phyloP scores from a whole-genome alignment of 1,284 basidiomycete genomes.

The Apiotrichum sp. region DNA sequence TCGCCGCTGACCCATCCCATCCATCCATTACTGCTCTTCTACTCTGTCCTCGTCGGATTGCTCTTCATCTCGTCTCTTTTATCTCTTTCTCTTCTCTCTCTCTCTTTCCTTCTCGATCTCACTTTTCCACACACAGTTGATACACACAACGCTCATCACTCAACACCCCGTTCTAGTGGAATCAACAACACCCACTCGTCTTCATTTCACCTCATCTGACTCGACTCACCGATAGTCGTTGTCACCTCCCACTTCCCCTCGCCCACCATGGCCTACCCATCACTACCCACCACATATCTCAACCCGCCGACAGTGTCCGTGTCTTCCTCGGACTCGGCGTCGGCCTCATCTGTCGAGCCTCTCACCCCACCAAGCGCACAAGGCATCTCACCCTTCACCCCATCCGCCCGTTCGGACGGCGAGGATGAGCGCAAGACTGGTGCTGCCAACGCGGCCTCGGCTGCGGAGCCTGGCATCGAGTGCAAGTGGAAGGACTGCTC shows the following conservation, averaged over 20 bases:
- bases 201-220: background rate
- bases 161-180: too few species aligned
- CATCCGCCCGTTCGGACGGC: background rate
- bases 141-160: background rate
- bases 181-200: too few species aligned
- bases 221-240: too few species aligned
- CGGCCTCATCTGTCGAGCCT: constrained; percentile 23
- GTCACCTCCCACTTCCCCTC: background rate
- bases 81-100: too few species aligned
- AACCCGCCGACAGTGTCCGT: constrained; percentile 15
- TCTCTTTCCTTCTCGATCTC: too few species aligned
- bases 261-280: constrained; percentile 19
- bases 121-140: background rate
- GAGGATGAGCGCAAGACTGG: constrained; percentile 14
- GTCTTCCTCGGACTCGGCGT: constrained; percentile 21
- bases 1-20: background rate
- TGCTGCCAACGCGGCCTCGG: constrained; percentile 1
- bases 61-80: background rate
- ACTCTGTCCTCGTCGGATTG: background rate
- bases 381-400: constrained; percentile 5
- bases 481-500: constrained; percentile 41
- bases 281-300: constrained; percentile 21
- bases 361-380: constrained; percentile 25
- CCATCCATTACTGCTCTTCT: background rate
- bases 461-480: constrained; percentile 12